Evolutionary conservation across 768 basidiomycete genomes (phyloP), one percentile per base, ranked within the genome.

Genomic region (Suillus fuscotomentosus): DNA sequence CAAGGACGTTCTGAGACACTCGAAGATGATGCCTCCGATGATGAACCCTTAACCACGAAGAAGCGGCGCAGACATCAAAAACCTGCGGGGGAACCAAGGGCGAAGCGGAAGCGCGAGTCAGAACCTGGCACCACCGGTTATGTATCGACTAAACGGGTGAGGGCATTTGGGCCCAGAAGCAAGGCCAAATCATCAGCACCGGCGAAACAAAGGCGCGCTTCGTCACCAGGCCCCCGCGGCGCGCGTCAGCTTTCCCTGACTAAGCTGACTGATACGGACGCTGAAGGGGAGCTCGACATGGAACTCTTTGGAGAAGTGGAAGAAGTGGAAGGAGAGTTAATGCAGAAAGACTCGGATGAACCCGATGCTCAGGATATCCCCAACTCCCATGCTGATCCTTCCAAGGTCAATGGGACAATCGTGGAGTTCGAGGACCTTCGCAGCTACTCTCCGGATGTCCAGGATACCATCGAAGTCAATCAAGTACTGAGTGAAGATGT

Each of bases 321-420:
- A 10, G 79, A 77, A 13, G 79, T 82, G 61, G 76, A 73, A 59
- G 75, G 75, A 34, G 71, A 71, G 45, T 70, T 74, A 55, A 73
- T 76, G 71, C 69, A 68, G 67, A 69, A 50, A 39, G 68, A 68
- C 45, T 5, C 50, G 24, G 76, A 71, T 48, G 72, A 69, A 43
- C 60, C 13, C 1, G 71, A 72, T 56, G 68, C 68, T 34, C 62
- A 31, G 45, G 27, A 59, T 17, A 42, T 43, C 20, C 5, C 41
- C 17, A 20, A 59, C 41, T 24, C 57, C 24, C 57, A 27, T 27
- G 24, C 24, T 42, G 41, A 36, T 34, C 36, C 36, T 5, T 34
- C 66, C 63, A 42, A 42, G 24, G 41, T 42, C 57, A 43, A 59
- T 59, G 39, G 24, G 57, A 63, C 60, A 1, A 69, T 71, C 11